Base-by-base conservation (phyloP, 495 filamentous ascomycete genomes). In the Xylaria acuta region DNA sequence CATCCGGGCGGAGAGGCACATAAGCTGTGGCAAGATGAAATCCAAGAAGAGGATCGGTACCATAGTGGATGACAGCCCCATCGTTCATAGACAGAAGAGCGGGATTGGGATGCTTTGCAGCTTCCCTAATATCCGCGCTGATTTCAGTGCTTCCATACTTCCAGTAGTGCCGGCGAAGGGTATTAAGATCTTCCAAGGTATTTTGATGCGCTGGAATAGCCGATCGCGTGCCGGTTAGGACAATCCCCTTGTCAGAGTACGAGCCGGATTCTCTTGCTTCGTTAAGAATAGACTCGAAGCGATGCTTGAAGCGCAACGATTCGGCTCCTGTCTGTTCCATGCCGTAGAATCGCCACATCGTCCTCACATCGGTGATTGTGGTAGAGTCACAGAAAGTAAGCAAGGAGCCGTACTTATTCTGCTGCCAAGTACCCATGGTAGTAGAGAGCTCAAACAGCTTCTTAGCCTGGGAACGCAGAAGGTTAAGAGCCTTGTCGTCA, bases 1-100 rank as follows among this genome's bases (percentile, higher is more conserved):
- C 16, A 88, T 3, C 5, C 11, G 1, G 16, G 64, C 0, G 85
- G 84, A 70, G 87, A 75, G 27, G 81, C 77, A 34, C 83, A 80
- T 71, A 81, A 85, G 56, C 85, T 80, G 38, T 7, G 40, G 41
- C 67, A 43, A 80, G 69, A 70, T 79, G 77, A 54, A 80, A 82
- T 43, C 77, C 80, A 1, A 73, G 32, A 54, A 78, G 60, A 12
- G 79, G 80, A n/a, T 79, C 74, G 16, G 71, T 67, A 18, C 72
- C 73, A 47, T 74, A 75, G 69, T 80, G 74, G 59, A 80, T 25
- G 0, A 64, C 67, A 5, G 60, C 69, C 0, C 71, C 73, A 69
- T 30, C 67, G 47, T 30, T 69, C 22, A 64, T 36, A 12, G 65
- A 38, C 25, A 65, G 45, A 62, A 85, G 78, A 14, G 80, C 72